Percentiles rank a stretch among this genome's conserved stretches.
These are phyloP conservation scores for Neostapfia colusana DNA, from an alignment of 176 grass and related monocot genomes.

Conservation along the genomic window DNA sequence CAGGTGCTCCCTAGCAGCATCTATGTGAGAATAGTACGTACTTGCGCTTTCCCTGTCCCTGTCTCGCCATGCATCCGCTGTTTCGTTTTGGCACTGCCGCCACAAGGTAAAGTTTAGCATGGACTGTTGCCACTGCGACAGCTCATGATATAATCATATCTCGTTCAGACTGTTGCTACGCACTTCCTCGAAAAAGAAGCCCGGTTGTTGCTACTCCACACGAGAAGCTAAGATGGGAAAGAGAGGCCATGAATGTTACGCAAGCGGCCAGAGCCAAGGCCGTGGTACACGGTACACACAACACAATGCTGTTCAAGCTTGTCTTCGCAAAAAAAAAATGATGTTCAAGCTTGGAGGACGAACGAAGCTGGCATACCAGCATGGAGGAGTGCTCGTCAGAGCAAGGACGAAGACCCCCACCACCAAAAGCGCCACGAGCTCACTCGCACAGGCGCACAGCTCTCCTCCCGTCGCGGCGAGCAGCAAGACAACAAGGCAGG, in stretches of 20 bases:
- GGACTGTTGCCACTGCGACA: neutral
- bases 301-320: slow-evolving; percentile 7
- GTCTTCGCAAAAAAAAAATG: neutral
- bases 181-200: too few species aligned
- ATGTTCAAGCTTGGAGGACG: slow-evolving; percentile 18
- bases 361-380: neutral
- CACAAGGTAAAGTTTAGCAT: neutral
- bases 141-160: neutral
- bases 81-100: neutral
- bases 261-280: neutral
- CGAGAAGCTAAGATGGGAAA: neutral
- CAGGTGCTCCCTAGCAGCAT: neutral
- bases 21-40: neutral
- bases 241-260: neutral
- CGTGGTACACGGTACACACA: neutral
- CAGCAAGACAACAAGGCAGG: neutral
- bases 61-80: slow-evolving; percentile 1
- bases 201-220: too few species aligned
- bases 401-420: slow-evolving; percentile 30
- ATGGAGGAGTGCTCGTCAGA: slow-evolving; percentile 9
- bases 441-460: too few species aligned
- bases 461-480: neutral
- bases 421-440: slow-evolving; percentile 27
- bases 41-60: neutral
- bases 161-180: neutral